Evolutionary conservation across 2,329 filamentous ascomycete genomes (phyloP).

Genomic region (Hypoxylon sp.): DNA sequence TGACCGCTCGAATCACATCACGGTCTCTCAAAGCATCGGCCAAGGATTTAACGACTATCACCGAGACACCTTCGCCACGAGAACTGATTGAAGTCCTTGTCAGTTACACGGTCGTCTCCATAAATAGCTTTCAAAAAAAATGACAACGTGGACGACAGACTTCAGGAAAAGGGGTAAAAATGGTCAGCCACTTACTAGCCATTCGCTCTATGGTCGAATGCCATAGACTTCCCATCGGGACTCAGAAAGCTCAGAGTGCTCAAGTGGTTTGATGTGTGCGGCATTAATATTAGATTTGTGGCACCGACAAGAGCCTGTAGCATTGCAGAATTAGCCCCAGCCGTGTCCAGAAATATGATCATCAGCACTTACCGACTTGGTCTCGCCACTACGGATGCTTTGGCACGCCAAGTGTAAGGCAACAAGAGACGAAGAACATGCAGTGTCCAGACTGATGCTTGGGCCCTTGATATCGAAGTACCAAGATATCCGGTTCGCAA

Average conservation of each 20-base stretch:
- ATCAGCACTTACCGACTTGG: slow-evolving; percentile 36
- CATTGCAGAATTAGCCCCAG: slow-evolving; percentile 11
- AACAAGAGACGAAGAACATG: slow-evolving; percentile 51
- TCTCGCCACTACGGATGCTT: slow-evolving; percentile 48
- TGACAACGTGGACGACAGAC: no score
- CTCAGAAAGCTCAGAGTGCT: slow-evolving; percentile 42
- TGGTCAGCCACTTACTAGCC: slow-evolving; percentile 33
- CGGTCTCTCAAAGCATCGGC: slow-evolving; percentile 54
- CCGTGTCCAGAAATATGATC: not conserved
- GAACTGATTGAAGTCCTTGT: slow-evolving; percentile 51
- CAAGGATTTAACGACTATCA: slow-evolving; percentile 57
- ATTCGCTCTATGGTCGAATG: slow-evolving; percentile 43
- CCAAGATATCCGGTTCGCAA: slow-evolving; percentile 50
- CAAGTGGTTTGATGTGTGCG: slow-evolving; percentile 44
- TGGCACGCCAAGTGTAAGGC: slow-evolving; percentile 51
- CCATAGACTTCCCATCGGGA: slow-evolving; percentile 41
- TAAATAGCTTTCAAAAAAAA: no score
- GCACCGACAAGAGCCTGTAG: slow-evolving; percentile 40
- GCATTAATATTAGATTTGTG: slow-evolving; percentile 42
- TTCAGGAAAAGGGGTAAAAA: not conserved
- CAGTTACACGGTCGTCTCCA: slow-evolving; percentile 39
- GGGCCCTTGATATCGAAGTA: slow-evolving; percentile 51
- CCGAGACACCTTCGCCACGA: slow-evolving; percentile 58
- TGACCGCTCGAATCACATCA: slow-evolving; percentile 52
- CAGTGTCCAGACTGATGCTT: slow-evolving; percentile 53